Conservation (phyloP, 805 yeast genomes). For the Starmerella davenportii region DNA sequence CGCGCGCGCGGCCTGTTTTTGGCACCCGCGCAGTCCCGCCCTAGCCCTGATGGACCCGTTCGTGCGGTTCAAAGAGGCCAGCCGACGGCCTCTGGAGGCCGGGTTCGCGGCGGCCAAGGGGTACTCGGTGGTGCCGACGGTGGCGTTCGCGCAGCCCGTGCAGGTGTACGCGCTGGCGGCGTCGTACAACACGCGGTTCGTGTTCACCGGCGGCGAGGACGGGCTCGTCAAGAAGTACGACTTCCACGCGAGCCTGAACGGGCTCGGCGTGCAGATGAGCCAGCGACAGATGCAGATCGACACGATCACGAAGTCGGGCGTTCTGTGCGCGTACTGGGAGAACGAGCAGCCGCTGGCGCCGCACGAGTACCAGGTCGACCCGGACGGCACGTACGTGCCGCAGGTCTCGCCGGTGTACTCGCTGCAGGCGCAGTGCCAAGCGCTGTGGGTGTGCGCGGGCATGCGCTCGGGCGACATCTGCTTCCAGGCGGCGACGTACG, state of each 20-base stretch:
- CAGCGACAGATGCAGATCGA: conserved; percentile 83
- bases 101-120: conserved; percentile 1
- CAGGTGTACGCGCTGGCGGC: conserved; percentile 63
- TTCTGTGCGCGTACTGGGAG: conserved; percentile 77
- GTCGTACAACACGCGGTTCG: conserved; percentile 65
- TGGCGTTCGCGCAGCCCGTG: conserved; percentile 68
- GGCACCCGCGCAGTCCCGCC: not conserved
- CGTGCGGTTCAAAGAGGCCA: conserved; percentile 4
- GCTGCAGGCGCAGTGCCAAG: conserved; percentile 64
- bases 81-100: conserved; percentile 2
- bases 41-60: not conserved
- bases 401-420: conserved; percentile 71
- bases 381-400: conserved; percentile 23
- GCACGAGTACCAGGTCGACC: conserved; percentile 26
- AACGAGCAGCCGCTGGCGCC: conserved; percentile 68
- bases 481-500: conserved; percentile 62
- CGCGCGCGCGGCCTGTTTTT: too few relatives aligned
- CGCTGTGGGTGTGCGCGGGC: conserved; percentile 73
- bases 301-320: conserved; percentile 69
- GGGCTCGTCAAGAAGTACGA: conserved; percentile 86
- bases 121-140: conserved; percentile 64
- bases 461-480: conserved; percentile 64
- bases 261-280: conserved; percentile 70
- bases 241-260: conserved; percentile 67
- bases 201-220: conserved; percentile 90